Evolutionary conservation across 495 filamentous ascomycete species (phyloP).

Genomic region (Cercophora scortea): DNA sequence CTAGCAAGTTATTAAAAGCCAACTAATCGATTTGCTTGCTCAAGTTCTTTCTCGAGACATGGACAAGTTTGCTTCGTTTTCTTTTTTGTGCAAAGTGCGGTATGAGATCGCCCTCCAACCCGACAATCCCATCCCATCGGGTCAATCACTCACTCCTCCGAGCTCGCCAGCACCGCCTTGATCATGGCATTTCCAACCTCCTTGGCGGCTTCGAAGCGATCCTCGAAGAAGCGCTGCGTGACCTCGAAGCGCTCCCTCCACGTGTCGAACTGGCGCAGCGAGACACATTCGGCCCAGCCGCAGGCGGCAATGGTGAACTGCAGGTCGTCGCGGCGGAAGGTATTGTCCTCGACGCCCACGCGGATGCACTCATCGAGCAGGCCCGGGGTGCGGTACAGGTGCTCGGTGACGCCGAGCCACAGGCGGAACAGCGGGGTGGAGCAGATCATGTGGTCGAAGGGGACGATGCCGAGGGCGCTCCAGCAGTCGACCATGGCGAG

Average conservation of each 20-base stretch:
- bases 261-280: constrained; percentile 79
- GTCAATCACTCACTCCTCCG: constrained; percentile 15
- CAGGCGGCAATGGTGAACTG: constrained; percentile 96
- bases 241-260: constrained; percentile 84
- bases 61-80: too few relatives aligned
- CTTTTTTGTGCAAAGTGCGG: too few relatives aligned
- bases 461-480: constrained; percentile 85
- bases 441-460: constrained; percentile 99
- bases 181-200: constrained; percentile 95
- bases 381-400: constrained; percentile 78
- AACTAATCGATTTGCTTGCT: too few relatives aligned
- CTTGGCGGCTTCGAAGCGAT: constrained; percentile 75
- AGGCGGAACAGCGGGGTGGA: constrained; percentile 97
- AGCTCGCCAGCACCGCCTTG: constrained; percentile 81
- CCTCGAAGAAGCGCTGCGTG: constrained; percentile 85
- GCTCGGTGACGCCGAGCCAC: constrained; percentile 96
- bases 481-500: constrained; percentile 99
- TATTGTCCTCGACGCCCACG: constrained; percentile 79
- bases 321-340: constrained; percentile 83
- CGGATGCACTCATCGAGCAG: constrained; percentile 79
- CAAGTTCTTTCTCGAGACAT: too few relatives aligned
- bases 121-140: not conserved
- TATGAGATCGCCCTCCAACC: too few relatives aligned
- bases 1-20: too few relatives aligned
- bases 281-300: constrained; percentile 91